Conservation (phyloP, 139 green algal genomes). For the Chlamydomonas incerta region DNA sequence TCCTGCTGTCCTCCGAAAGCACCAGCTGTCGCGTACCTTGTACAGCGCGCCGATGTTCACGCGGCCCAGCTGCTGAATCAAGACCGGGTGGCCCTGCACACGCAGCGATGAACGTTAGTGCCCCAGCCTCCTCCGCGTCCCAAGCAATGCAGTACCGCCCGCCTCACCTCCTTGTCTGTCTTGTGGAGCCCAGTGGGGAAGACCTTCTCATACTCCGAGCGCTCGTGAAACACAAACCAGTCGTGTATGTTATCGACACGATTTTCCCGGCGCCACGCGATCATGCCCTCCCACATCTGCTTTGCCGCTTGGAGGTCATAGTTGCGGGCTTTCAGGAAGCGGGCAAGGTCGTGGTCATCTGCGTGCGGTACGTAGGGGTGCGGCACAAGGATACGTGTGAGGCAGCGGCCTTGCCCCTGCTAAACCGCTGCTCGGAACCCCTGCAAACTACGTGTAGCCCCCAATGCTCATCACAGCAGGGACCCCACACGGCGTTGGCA, state of each 20-base stretch:
- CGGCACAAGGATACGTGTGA: not conserved
- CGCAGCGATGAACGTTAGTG: no score
- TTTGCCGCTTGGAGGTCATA: slow-evolving; percentile 60
- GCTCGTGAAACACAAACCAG: slow-evolving; percentile 89
- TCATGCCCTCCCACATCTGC: slow-evolving; percentile 67
- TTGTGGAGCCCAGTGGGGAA: slow-evolving; percentile 80
- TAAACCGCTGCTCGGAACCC: no score
- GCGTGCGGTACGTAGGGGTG: not conserved
- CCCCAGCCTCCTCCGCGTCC: no score
- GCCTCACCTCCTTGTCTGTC: slow-evolving; percentile 65
- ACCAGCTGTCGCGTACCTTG: slow-evolving; percentile 50
- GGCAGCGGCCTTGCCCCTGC: no score
- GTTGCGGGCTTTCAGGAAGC: slow-evolving; percentile 70
- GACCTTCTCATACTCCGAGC: slow-evolving; percentile 81
- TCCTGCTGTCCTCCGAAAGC: slow-evolving; percentile 85
- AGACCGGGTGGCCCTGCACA: slow-evolving; percentile 82
- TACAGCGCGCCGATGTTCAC: slow-evolving; percentile 80
- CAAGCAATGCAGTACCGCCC: no score
- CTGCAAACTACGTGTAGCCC: no score
- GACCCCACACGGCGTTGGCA: no score
- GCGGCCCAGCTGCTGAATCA: slow-evolving; percentile 88
- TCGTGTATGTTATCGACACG: slow-evolving; percentile 78
- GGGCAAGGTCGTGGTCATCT: slow-evolving; percentile 46
- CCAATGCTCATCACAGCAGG: no score
- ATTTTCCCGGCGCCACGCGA: slow-evolving; percentile 71